Evolutionary conservation across 2,329 filamentous ascomycete species (phyloP).

Genomic region (Colletotrichum phormii): DNA sequence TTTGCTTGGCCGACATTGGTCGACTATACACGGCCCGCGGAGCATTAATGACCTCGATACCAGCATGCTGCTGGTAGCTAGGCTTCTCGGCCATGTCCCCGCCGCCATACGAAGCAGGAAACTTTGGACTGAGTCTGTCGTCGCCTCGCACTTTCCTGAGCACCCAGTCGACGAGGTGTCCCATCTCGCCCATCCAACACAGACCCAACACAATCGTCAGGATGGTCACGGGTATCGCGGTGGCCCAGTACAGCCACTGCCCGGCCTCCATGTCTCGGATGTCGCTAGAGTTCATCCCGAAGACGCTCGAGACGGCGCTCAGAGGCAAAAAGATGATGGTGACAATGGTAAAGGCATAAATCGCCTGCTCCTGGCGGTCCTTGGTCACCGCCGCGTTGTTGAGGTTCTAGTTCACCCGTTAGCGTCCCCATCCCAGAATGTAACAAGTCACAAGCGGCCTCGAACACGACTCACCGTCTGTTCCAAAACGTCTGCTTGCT

Average conservation of each 20-base stretch:
- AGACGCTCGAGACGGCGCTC: conserved; percentile 58
- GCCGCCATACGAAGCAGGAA: neutral
- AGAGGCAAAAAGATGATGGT: conserved; percentile 62
- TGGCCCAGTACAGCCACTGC: conserved; percentile 63
- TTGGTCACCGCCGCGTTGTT: conserved; percentile 55
- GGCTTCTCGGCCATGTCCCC: conserved; percentile 14
- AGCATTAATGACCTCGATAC: neutral
- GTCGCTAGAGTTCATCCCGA: conserved; percentile 66
- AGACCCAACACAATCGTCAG: conserved; percentile 53
- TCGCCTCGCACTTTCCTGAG: conserved; percentile 13
- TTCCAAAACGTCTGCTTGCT: conserved; percentile 42
- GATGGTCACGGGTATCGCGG: conserved; percentile 59
- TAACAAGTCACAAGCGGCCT: neutral
- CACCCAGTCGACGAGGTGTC: conserved; percentile 44
- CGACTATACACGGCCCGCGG: conserved; percentile 13
- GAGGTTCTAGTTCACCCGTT: conserved; percentile 40
- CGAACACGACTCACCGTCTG: conserved; percentile 39
- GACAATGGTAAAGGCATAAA: conserved; percentile 62
- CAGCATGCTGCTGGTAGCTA: neutral
- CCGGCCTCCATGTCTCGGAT: conserved; percentile 59
- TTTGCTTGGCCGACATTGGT: conserved; percentile 6
- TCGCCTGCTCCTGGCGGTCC: conserved; percentile 59
- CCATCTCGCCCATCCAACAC: conserved; percentile 57
- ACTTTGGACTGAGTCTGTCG: neutral
- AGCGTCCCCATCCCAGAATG: neutral